A percentile compares a stretch with the other conserved stretches of the same genome.
These are phyloP conservation scores for Eutypa lata DNA, from an alignment of 2,329 filamentous ascomycete species.

Conservation along the genomic window DNA sequence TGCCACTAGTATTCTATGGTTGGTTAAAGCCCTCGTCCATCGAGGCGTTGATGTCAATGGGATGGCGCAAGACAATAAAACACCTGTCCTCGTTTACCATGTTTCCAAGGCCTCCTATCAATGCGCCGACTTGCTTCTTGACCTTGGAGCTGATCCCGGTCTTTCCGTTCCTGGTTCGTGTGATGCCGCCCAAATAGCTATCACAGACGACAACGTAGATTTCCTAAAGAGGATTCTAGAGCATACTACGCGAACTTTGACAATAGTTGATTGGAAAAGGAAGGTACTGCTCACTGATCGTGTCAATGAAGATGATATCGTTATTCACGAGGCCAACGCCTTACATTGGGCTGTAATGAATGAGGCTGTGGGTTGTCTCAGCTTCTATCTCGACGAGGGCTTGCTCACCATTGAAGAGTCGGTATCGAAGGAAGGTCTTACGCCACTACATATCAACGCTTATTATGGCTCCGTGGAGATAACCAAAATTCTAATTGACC, in stretches of 20 bases:
- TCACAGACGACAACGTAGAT: not conserved
- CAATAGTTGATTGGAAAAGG: not conserved
- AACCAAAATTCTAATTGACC: too few species aligned
- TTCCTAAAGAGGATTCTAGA: not conserved
- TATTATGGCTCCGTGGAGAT: too few species aligned
- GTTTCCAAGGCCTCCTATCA: not conserved
- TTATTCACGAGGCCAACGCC: not conserved
- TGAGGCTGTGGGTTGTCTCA: not conserved
- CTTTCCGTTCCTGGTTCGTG: not conserved
- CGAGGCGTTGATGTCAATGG: not conserved
- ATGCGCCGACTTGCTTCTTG: not conserved
- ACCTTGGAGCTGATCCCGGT: not conserved
- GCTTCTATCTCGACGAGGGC: not conserved
- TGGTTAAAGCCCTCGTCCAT: not conserved
- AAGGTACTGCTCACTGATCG: not conserved
- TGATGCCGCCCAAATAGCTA: not conserved
- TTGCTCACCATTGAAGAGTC: not conserved
- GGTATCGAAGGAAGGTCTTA: not conserved
- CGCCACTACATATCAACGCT: not conserved
- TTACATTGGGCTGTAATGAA: not conserved
- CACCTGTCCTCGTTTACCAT: not conserved
- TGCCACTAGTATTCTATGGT: not conserved
- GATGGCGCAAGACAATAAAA: not conserved
- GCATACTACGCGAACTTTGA: not conserved
- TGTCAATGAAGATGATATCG: not conserved